Evolutionary conservation across 139 green algal species (phyloP), one percentile per base, ranked within the genome.

Genomic region (Chlorella vulgaris): DNA sequence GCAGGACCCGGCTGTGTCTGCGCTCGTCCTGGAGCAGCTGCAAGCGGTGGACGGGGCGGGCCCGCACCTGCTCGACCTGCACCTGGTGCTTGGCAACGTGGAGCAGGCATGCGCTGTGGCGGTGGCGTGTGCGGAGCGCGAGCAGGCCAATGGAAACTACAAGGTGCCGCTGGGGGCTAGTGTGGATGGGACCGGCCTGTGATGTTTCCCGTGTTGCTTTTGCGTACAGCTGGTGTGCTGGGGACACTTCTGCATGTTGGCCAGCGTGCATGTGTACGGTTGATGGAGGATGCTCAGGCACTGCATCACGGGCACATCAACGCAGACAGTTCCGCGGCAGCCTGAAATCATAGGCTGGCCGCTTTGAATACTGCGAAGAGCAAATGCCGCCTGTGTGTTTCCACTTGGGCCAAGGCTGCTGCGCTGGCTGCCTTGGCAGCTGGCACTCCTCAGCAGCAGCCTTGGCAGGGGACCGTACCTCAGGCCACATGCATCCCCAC

Each of bases 71-170:
- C 89, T 76, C 13, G 69, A 86, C 81, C 90, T 96, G 36, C 92
- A 96, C 83, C 88, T 97, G 65, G 91, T 91, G 6, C 87, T 95
- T 74, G 88, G 90, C 13, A 83, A 92, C 58, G 87, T 85, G 65
- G 80, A 85, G 24, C 86, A 94, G 35, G 93, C 93, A 3, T 93
- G 91, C 35, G 78, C 83, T 3, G 90, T 85, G 78, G 88, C 62
- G 42, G 69, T 88, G 47, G 75, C 84, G 1, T 66, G 86, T 39
- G 86, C 87, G n/a, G 60, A 69, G 39, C 73, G 85, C 38, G 83
- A 89, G 78, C 92, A 94, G 86, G 89, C 94, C 28, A 85, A 89
- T 76, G 93, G 93, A 78, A 95, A 97, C 85, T 96, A 96, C 90
- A 92, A 92, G 81, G 69, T 91, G 6, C n/a, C n/a, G n/a, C n/a